Base-by-base conservation (phyloP, 78 protist species). In the slime mould (Dictyostelium discoideum) region DNA sequence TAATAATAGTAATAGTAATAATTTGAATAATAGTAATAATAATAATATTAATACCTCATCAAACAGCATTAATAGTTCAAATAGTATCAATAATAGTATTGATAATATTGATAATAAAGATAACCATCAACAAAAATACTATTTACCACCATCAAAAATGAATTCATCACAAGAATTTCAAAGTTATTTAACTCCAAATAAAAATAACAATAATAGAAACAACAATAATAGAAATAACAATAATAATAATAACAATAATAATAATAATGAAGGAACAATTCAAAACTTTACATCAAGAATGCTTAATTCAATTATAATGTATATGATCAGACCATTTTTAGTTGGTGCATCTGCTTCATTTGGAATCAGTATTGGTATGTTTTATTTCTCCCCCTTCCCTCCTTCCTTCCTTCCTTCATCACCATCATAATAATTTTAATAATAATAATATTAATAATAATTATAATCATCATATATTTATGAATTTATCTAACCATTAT, bases 351-450 rank as follows among this genome's bases (percentile, higher is more conserved):
- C 94, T 24, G 94, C 87, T 69, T 90, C 94, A 20, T 82, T 90
- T 82, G 94, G 94, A 22, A 40, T 90, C 29, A 82, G 88, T 90
- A 80, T 90, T 82, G 94, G 93, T 87, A 87, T 26, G 93, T 87
- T 14, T 10, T 50, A 13, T 16, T 5, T 8, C 5, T 16, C 18
- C 5, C 16, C 18, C 18, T 16, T 16, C 18, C 3, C 16, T 54
- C n/a, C n/a, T n/a, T n/a, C n/a, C n/a, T n/a, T 54, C 18, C 18
- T 16, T 16, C 18, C 3, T 54, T 54, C n/a, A 1, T 14, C 65
- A 54, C 1, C 65, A 54, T 16, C n/a, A 54, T 54, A 2, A 54
- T 54, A 0, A 54, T 54, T 3, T 16, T 44, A 44, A 44, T 7
- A 44, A 44, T 7, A 44, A 44, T 7, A 44, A 44, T 44, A 44